Conservation (phyloP, 2,329 filamentous ascomycete genomes). For the Fonsecaea pedrosoi region DNA sequence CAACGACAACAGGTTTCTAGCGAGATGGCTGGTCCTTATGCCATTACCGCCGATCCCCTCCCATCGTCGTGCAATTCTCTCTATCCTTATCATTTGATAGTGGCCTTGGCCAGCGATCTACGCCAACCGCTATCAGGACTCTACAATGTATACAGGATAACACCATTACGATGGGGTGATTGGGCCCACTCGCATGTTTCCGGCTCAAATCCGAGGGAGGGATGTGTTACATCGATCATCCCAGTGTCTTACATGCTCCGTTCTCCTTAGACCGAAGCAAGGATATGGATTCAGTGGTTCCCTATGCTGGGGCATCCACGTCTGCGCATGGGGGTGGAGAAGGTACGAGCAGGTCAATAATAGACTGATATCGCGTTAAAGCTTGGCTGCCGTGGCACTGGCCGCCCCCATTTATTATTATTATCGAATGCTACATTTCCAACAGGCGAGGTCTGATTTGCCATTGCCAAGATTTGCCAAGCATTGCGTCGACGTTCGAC, state of each 20-base stretch:
- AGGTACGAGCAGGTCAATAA: not conserved
- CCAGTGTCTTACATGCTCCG: not conserved
- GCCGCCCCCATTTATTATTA: no score
- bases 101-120: not conserved
- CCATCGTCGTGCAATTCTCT: not conserved
- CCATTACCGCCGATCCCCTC: not conserved
- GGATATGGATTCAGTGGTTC: not conserved
- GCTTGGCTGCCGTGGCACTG: not conserved
- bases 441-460: not conserved
- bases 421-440: not conserved
- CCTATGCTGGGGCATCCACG: not conserved
- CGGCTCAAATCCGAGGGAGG: not conserved
- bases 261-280: not conserved
- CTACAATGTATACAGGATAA: not conserved
- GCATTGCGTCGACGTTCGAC: not conserved
- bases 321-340: not conserved
- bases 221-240: not conserved
- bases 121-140: not conserved
- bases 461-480: slow-evolving; percentile 8
- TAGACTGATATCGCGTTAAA: not conserved
- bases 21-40: not conserved
- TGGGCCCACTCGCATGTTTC: not conserved
- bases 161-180: not conserved
- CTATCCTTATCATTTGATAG: not conserved
- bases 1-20: not conserved